These are phyloP conservation scores for Xylaria bambusicola DNA, from an alignment of 495 filamentous ascomycete species.

Conservation along the genomic window DNA sequence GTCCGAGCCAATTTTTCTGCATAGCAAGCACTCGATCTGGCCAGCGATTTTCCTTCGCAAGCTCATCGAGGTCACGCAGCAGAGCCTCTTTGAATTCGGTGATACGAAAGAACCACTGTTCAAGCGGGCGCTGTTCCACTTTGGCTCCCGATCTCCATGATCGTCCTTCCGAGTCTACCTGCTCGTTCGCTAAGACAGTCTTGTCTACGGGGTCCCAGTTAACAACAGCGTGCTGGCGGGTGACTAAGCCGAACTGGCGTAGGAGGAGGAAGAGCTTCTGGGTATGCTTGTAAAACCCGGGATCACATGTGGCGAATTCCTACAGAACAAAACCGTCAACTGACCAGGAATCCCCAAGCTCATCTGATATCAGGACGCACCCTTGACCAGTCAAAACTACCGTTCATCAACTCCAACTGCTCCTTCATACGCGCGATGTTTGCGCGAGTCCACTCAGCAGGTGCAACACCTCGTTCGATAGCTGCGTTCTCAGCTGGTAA, in stretches of 20 bases:
- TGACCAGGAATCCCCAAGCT: conserved; percentile 11
- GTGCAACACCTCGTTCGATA: conserved; percentile 80
- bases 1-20: conserved; percentile 89
- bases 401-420: conserved; percentile 75
- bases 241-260: conserved; percentile 70
- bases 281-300: conserved; percentile 84
- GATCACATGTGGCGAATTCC: conserved; percentile 83
- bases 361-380: conserved; percentile 52
- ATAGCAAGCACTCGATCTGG: conserved; percentile 78
- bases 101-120: conserved; percentile 90
- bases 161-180: conserved; percentile 78
- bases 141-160: conserved; percentile 89
- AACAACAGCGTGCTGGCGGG: conserved; percentile 76
- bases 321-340: conserved; percentile 36
- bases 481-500: conserved; percentile 91
- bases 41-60: conserved; percentile 67
- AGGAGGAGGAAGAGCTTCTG: conserved; percentile 81
- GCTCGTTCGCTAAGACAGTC: conserved; percentile 89
- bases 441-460: conserved; percentile 72
- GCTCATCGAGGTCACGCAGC: conserved; percentile 66
- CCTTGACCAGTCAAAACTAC: conserved; percentile 77
- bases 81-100: conserved; percentile 75
- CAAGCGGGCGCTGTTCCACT: conserved; percentile 75
- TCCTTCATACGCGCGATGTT: conserved; percentile 86
- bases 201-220: conserved; percentile 91